phyloP scores from a whole-genome alignment of 768 basidiomycete genomes.

The Exidia glandulosa region DNA sequence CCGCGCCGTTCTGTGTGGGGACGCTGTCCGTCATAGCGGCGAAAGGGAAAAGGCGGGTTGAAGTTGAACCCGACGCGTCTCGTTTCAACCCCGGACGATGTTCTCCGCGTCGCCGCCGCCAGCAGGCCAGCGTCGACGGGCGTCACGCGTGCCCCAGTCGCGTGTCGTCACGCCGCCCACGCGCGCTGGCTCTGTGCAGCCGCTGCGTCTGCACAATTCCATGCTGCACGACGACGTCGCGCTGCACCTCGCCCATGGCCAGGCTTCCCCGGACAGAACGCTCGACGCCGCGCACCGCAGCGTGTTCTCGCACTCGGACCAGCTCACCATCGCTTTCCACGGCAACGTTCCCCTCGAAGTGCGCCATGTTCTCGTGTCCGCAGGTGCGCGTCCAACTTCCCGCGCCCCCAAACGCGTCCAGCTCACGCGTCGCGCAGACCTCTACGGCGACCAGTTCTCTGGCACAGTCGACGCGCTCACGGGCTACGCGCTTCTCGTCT shows the following conservation, averaged over 20 bases:
- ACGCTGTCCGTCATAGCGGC: not conserved
- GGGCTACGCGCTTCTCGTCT: slow-evolving; percentile 64
- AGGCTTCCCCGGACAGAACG: slow-evolving; percentile 27
- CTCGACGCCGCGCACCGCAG: slow-evolving; percentile 17
- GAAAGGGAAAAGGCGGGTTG: not conserved
- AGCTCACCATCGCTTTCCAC: slow-evolving; percentile 56
- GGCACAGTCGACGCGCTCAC: slow-evolving; percentile 63
- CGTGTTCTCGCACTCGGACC: slow-evolving; percentile 62
- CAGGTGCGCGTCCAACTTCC: slow-evolving; percentile 33
- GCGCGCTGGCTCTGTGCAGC: slow-evolving; percentile 13
- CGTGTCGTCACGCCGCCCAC: slow-evolving; percentile 34
- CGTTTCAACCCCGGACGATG: not conserved
- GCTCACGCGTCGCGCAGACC: slow-evolving; percentile 33
- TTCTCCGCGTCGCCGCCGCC: not conserved
- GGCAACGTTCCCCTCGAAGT: slow-evolving; percentile 64
- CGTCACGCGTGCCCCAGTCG: slow-evolving; percentile 20
- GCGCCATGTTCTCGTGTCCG: slow-evolving; percentile 55
- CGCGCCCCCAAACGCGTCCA: not conserved
- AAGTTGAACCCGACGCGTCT: not conserved
- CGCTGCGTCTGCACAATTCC: slow-evolving; percentile 24
- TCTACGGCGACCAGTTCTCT: slow-evolving; percentile 52
- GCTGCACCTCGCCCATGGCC: slow-evolving; percentile 56
- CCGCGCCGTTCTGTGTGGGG: not conserved
- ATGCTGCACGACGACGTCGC: slow-evolving; percentile 30
- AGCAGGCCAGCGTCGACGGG: not conserved